A percentile compares a stretch with the other conserved stretches of the same genome.
Conservation (phyloP, 2,329 filamentous ascomycete genomes). For the Phoma herbarum region DNA sequence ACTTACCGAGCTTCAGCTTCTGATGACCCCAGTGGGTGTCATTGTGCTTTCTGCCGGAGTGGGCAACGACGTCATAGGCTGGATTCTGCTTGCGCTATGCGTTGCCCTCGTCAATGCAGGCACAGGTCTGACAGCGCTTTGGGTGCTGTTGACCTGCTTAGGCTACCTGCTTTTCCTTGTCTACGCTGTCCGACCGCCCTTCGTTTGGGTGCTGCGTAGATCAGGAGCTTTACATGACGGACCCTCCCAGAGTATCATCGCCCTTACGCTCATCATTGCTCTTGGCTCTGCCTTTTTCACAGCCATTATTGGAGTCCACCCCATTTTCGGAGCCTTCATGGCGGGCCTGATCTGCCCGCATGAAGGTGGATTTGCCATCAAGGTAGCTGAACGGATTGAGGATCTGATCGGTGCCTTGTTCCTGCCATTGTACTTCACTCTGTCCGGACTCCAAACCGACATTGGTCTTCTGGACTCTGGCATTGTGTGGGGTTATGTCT, state of each 20-base stretch:
- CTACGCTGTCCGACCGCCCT: slow-evolving; percentile 75
- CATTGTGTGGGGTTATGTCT: slow-evolving; percentile 87
- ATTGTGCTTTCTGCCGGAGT: slow-evolving; percentile 91
- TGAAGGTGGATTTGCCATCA: slow-evolving; percentile 88
- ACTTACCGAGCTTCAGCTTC: slow-evolving; percentile 86
- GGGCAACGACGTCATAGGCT: slow-evolving; percentile 87
- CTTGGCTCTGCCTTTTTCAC: slow-evolving; percentile 87
- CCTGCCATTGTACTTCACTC: slow-evolving; percentile 89
- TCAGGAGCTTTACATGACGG: slow-evolving; percentile 85
- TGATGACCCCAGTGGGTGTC: slow-evolving; percentile 83
- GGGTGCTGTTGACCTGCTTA: slow-evolving; percentile 77
- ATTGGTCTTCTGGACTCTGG: slow-evolving; percentile 83
- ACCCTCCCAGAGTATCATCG: slow-evolving; percentile 84
- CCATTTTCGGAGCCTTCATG: slow-evolving; percentile 93
- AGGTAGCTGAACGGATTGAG: slow-evolving; percentile 92
- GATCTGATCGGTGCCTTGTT: slow-evolving; percentile 87
- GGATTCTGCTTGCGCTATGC: slow-evolving; percentile 91
- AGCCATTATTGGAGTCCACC: slow-evolving; percentile 87
- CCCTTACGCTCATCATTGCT: slow-evolving; percentile 80
- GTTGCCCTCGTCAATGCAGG: slow-evolving; percentile 91
- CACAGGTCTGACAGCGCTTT: slow-evolving; percentile 82
- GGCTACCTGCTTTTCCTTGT: slow-evolving; percentile 81
- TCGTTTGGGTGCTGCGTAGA: slow-evolving; percentile 76
- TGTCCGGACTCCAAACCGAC: slow-evolving; percentile 89
- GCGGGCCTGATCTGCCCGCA: slow-evolving; percentile 90